Percentiles rank a stretch among this genome's conserved stretches.
These are phyloP conservation scores for Dentipellis sp. DNA, from an alignment of 768 basidiomycete genomes.

Conservation along the genomic window DNA sequence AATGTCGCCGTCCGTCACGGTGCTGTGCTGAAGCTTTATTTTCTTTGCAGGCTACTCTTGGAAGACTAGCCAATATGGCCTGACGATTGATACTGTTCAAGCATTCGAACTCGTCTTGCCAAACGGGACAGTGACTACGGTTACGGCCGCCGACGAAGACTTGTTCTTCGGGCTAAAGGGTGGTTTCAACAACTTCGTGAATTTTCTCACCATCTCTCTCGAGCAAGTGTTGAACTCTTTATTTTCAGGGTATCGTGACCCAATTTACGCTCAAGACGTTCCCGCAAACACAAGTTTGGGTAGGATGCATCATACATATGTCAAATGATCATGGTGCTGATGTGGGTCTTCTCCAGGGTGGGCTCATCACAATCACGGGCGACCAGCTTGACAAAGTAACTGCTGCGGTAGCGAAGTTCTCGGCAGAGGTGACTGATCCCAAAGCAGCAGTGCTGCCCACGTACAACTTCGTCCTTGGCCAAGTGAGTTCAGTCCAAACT, in stretches of 20 bases:
- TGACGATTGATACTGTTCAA: slow-evolving; percentile 25
- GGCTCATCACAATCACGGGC: neutral
- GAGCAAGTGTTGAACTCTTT: neutral
- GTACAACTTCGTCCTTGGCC: neutral
- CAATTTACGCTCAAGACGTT: neutral
- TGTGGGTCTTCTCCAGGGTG: neutral
- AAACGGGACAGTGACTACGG: slow-evolving; percentile 13
- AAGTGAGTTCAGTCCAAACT: neutral
- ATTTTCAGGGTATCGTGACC: neutral
- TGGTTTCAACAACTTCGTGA: slow-evolving; percentile 3
- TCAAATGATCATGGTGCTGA: neutral
- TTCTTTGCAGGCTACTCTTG: slow-evolving; percentile 21
- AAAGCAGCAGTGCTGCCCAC: slow-evolving; percentile 5
- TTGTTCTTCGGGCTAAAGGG: neutral
- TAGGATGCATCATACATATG: neutral
- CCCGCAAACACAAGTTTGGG: neutral
- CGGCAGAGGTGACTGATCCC: slow-evolving; percentile 1
- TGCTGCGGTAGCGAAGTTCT: slow-evolving; percentile 10
- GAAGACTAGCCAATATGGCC: slow-evolving; percentile 22
- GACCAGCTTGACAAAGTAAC: slow-evolving; percentile 16
- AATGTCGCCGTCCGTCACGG: neutral
- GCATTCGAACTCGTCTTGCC: slow-evolving; percentile 19
- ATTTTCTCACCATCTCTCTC: no score
- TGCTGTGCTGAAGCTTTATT: no score
- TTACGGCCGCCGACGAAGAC: neutral